Base-by-base conservation (phyloP, 208 protist genomes). In the Leishmania braziliensis region DNA sequence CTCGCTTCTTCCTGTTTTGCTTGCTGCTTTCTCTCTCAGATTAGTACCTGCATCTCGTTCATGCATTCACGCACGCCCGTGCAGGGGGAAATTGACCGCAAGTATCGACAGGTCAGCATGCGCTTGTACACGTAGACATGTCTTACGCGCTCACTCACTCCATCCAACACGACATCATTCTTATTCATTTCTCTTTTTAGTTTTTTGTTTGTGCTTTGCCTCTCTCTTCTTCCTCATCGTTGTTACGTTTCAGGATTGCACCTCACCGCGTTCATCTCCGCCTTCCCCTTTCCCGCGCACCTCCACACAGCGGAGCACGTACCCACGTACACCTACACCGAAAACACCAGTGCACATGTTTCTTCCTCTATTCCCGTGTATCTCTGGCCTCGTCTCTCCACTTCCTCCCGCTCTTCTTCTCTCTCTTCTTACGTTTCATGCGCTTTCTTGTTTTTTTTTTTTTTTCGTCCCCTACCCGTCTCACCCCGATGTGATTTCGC, bases 141-240 rank as follows among this genome's bases (percentile, higher is more conserved):
- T 3, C n/a, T 8, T 36, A 5, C n/a, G 26, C 60, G 33, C 60
- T 23, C n/a, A 36, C n/a, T 65, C 33, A 8, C 56, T 62, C 20
- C 20, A 36, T 65, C 20, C 60, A 10, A 66, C 6, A 66, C 60
- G 36, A 66, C n/a, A 36, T 23, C 23, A 66, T 66, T 5, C n/a
- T 66, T 18, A n/a, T 18, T 8, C 36, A 36, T 66, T 36, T 18
- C 6, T 66, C 60, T 36, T 36, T 36, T 8, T 39, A 12, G 29
- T 66, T 36, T 66, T 9, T 26, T 36, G 14, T 39, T 16, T 39
- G 14, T 12, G n/a, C 5, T 36, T 12, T 66, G 60, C 12, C n/a
- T 66, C 33, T 65, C n/a, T 62, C 23, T 62, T 63, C 58, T 63
- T 8, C 58, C 26, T 48, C 66, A 71, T 71, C 33, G 66, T 71